These are phyloP conservation scores for Zymoseptoria pseudotritici DNA, from an alignment of 2,329 filamentous ascomycete genomes.

Conservation along the genomic window DNA sequence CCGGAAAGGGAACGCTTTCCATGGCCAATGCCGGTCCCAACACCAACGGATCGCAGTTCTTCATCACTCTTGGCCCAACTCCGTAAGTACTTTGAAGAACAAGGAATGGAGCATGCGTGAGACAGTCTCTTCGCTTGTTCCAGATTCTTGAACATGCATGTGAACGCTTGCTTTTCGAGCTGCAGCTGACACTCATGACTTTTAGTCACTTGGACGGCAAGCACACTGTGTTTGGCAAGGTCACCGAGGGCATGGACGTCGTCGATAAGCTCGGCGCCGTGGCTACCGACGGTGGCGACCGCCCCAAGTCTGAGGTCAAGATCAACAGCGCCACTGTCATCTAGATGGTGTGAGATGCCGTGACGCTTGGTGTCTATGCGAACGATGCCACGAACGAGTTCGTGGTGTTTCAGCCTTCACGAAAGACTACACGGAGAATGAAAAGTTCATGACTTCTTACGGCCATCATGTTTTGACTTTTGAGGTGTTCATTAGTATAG, in stretches of 20 bases:
- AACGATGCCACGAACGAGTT: background rate
- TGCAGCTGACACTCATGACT: constrained; percentile 74
- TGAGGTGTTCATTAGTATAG: background rate
- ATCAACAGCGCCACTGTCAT: constrained; percentile 42
- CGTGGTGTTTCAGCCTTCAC: background rate
- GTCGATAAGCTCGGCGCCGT: constrained; percentile 85
- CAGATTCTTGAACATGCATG: constrained; percentile 53
- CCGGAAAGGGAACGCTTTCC: constrained; percentile 69
- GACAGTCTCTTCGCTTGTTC: background rate
- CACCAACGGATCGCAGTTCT: constrained; percentile 94
- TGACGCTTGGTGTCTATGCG: background rate
- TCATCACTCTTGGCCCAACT: constrained; percentile 58
- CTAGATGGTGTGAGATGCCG: constrained; percentile 1
- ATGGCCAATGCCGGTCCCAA: constrained; percentile 94
- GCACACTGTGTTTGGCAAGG: constrained; percentile 91
- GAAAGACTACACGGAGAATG: background rate
- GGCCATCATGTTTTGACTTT: background rate
- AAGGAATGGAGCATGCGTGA: background rate
- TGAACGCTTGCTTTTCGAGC: constrained; percentile 48
- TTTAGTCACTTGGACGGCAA: constrained; percentile 76
- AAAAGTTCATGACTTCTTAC: background rate
- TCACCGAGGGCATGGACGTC: constrained; percentile 82
- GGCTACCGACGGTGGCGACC: constrained; percentile 70
- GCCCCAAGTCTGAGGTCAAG: constrained; percentile 72
- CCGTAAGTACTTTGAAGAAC: background rate